Base-by-base conservation (phyloP, 2,329 filamentous ascomycete genomes). In the Fusarium sp. region DNA sequence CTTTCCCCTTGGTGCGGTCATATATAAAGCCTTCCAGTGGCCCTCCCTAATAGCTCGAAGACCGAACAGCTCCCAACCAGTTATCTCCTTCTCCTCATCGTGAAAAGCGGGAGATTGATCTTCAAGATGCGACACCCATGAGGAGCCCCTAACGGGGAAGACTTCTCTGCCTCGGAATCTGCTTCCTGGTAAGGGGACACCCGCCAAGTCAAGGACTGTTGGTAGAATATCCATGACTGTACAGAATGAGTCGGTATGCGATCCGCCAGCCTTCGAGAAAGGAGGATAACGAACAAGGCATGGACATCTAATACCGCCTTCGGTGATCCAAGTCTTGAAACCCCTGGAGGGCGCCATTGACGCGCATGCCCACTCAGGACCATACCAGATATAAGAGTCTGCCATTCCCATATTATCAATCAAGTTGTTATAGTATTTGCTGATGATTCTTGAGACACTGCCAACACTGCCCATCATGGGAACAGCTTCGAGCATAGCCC, bases 311-410 rank as follows among this genome's bases (percentile, higher is more conserved):
- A 74, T 74, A 16, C 73, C 73, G 10, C 73, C 73, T 78, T 83
- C 77, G 75, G 82, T 35, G 77, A 71, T 69, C 64, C 62, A 72
- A 3, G 64, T 64, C 11, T 79, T 74, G 53, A 86, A 85, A 56
- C 86, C 82, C 30, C 81, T 67, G 13, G 77, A 80, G 3, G 82
- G 82, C 1, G 82, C 81, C 15, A 81, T 84, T 8, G 81, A 79
- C 0, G 82, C 81, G 30, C 80, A 79, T 3, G 87, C 88, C 87
- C 88, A 89, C 23, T 85, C 84, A 8, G 86, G 87, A 2, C 89
- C 89, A 70, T 91, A 90, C 88, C 88, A 91, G 68, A 90, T 86
- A 74, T 89, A 91, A 2, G 85, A 87, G 76, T 90, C 82, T 81
- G 21, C 86, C 84, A 75, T 88, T 4, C 88, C 88, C 21, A 90